Evolutionary conservation across 306 rosid species (phyloP).

Genomic region (Sechiopsis laciniata): DNA sequence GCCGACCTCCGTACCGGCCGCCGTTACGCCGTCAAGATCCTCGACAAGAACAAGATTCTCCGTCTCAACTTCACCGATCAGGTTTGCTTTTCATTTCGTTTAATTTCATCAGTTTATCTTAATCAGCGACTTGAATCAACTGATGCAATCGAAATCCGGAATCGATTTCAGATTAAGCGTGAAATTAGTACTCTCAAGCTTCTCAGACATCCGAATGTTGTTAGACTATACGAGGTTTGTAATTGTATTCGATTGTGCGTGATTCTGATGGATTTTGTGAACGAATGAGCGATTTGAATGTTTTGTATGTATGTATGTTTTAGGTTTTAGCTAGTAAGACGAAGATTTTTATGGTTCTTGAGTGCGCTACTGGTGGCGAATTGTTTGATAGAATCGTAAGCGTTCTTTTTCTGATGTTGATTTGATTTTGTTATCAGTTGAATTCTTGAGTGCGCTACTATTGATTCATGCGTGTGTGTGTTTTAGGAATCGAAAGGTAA

Average conservation of each 20-base stretch:
- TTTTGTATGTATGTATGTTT: background rate
- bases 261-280: background rate
- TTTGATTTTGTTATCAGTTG: background rate
- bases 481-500: constrained; percentile 64
- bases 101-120: background rate
- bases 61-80: constrained; percentile 61
- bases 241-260: background rate
- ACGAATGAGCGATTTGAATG: background rate
- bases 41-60: constrained; percentile 55
- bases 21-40: constrained; percentile 62
- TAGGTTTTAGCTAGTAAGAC: constrained; percentile 92
- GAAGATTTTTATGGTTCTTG: constrained; percentile 86
- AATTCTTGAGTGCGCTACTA: too few species aligned
- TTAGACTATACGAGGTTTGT: constrained; percentile 72
- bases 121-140: background rate
- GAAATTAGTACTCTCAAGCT: constrained; percentile 76
- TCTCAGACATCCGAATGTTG: constrained; percentile 81
- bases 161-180: constrained; percentile 70
- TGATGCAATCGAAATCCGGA: constrained; percentile 8
- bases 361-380: constrained; percentile 79
- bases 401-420: background rate
- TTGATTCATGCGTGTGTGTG: background rate
- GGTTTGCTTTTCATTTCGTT: constrained; percentile 28
- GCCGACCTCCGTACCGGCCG: constrained; percentile 48
- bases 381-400: constrained; percentile 79